Conservation (phyloP, 495 filamentous ascomycete genomes). For the Staphylotrichum tortipilum region DNA sequence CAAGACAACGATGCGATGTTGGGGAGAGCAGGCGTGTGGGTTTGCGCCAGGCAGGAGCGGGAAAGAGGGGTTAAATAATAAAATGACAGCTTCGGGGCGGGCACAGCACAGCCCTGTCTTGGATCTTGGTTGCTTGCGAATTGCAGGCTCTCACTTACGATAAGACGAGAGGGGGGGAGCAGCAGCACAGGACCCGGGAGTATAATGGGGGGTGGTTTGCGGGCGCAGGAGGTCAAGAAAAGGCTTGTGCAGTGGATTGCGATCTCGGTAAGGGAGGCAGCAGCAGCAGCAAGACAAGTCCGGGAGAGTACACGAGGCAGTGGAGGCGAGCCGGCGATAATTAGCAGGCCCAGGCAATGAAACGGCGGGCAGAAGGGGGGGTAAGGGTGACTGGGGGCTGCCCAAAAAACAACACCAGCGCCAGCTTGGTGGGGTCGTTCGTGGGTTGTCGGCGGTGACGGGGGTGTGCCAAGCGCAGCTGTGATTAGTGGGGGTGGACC, state of each 20-base stretch:
- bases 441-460: conserved; percentile 18
- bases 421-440: conserved; percentile 15
- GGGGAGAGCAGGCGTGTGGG: background rate
- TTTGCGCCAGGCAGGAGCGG: conserved; percentile 4
- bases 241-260: background rate
- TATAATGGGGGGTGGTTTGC: background rate
- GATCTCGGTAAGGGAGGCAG: background rate
- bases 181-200: background rate
- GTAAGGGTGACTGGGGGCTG: no score
- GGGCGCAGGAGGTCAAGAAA: background rate
- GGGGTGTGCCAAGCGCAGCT: conserved; percentile 12
- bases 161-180: no score
- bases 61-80: conserved; percentile 10
- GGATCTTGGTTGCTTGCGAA: background rate
- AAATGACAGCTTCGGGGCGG: background rate
- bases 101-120: conserved; percentile 1
- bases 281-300: background rate
- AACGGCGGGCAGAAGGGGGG: conserved; percentile 23
- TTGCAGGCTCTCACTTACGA: conserved; percentile 11
- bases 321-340: conserved; percentile 7
- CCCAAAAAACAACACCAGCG: conserved; percentile 22
- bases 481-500: conserved; percentile 12
- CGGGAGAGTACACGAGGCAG: background rate
- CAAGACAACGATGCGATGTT: background rate
- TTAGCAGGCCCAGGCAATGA: no score